These are phyloP conservation scores for Phytophthora crassamura DNA, from an alignment of 352 stramenopile species.

Conservation along the genomic window DNA sequence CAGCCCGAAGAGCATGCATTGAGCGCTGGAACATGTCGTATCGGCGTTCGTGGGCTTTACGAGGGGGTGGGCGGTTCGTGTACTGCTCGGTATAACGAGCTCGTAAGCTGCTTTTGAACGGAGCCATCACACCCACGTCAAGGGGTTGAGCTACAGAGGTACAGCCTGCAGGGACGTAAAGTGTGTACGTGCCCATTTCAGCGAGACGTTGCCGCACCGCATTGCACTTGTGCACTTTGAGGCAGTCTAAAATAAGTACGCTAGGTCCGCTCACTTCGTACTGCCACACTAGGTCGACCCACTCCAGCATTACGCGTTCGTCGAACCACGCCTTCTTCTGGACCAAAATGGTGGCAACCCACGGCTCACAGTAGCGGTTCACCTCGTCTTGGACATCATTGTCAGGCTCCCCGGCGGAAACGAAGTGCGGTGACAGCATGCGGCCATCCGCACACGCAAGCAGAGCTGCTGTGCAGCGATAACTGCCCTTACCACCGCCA, in stretches of 20 bases:
- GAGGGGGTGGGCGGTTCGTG: background rate
- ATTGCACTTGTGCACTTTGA: background rate
- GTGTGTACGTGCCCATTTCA: background rate
- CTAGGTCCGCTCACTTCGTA: background rate
- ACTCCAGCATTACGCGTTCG: too few species aligned
- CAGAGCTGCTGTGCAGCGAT: too few species aligned
- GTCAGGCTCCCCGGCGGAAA: too few species aligned
- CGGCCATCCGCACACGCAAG: too few species aligned
- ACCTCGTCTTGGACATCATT: too few species aligned
- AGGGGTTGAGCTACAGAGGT: background rate
- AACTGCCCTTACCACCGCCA: too few species aligned
- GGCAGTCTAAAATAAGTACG: background rate
- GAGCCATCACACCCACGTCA: background rate
- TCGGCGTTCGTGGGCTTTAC: background rate
- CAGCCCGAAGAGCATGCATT: too few species aligned
- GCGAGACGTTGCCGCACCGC: background rate
- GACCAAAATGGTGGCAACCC: background rate
- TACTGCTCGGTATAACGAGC: background rate
- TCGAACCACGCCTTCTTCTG: background rate
- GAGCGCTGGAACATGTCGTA: background rate
- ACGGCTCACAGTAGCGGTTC: too few species aligned
- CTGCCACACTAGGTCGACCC: background rate
- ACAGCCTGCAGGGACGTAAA: background rate
- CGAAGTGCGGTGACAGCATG: too few species aligned
- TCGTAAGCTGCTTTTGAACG: background rate